Base-by-base conservation (phyloP, 2,329 filamentous ascomycete genomes). In the Elsinoe necatrix region DNA sequence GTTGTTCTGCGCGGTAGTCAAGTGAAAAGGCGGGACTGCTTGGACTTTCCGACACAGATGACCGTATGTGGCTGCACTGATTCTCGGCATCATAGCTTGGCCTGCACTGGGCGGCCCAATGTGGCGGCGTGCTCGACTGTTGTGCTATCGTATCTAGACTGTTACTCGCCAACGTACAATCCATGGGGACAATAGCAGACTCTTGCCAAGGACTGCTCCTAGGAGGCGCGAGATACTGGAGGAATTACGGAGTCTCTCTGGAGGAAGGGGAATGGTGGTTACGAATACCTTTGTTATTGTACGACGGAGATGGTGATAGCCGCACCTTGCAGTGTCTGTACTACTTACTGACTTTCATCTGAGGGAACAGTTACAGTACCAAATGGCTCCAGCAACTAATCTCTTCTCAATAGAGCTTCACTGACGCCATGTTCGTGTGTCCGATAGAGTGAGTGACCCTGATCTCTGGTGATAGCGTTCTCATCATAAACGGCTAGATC, bases 281-380 rank as follows among this genome's bases (percentile, higher is more conserved):
- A n/a, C n/a, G n/a, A n/a, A n/a, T n/a, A n/a, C n/a, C n/a, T n/a
- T n/a, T n/a, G n/a, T n/a, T n/a, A 45, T 27, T 5, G 20, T 25
- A 20, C 9, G 25, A 12, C n/a, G 20, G 23, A 45, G 25, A 21
- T 14, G 25, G 41, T 25, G 21, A 25, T 20, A 18, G 6, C 41
- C 20, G 5, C 34, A 37, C 3, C 34, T 37, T 37, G 34, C 4
- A 37, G 9, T n/a, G n/a, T n/a, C n/a, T n/a, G n/a, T n/a, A n/a
- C n/a, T n/a, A n/a, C n/a, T n/a, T n/a, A 9, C 5, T 45, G 23
- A 20, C 45, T 34, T 50, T 34, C 12, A 16, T 14, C 2, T 50
- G 31, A 50, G 45, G 45, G 31, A 50, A 50, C 25, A 50, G n/a
- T 50, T 50, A 50, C n/a, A n/a, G n/a, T n/a, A n/a, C 9, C 25